Base-by-base conservation (phyloP, 352 stramenopile species). In the Phytopythium aichiense region DNA sequence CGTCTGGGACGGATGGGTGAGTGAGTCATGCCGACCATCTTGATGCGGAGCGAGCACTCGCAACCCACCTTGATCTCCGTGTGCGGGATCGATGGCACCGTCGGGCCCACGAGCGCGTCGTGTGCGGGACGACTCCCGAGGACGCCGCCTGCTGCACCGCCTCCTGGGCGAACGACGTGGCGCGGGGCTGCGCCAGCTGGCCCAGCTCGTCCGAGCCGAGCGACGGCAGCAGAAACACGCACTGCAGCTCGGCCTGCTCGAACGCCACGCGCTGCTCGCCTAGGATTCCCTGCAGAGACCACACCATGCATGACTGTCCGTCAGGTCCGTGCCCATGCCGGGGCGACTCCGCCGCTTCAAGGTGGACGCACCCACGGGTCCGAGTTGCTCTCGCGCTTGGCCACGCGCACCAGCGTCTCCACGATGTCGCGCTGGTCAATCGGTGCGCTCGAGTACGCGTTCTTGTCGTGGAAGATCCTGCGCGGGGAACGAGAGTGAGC, bases 51-150 rank as follows among this genome's bases (percentile, higher is more conserved):
- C 13, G 6, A 23, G 33, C 4, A 4, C 15, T 2, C 15, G 16
- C 15, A 38, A 8, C 48, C 23, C 15, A 60, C 55, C 37, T 51
- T 28, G 25, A 60, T 38, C 23, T 51, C 55, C 2, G 9, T 23
- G 55, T 52, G 28, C 55, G 55, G 16, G 37, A 60, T 40, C 15
- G 42, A 16, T 15, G 72, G 72, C 52, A 68, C 58, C 4, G 51
- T 25, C 22, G 46, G 46, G 23, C n/a, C 55, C 15, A 58, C 40
- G 46, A 79, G 35, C 85, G 85, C 13, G 71, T 92, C 48, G 85
- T 92, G 60, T 92, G 84, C 8, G 83, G 77, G 49, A 90, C 68
- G n/a, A 89, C 77, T 28, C 89, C 74, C 6, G 82, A 90, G 42
- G 83, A 92, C 35, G 38, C 63, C 9, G 81, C 76, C 30, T 50